phyloP scores from a whole-genome alignment of 805 yeast genomes.

The Metschnikowia cerradonensis region DNA sequence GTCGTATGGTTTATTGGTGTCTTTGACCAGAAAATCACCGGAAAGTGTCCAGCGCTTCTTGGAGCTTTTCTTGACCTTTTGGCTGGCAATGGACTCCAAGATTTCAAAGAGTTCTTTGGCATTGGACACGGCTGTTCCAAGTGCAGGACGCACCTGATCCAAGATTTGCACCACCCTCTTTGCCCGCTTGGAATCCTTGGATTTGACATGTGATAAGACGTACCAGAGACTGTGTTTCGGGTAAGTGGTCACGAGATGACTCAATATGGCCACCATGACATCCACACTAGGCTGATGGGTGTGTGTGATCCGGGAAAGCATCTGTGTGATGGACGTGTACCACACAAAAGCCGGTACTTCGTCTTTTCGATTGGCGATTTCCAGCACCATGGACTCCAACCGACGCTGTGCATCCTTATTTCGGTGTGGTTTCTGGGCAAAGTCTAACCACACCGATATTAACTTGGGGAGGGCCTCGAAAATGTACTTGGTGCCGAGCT shows the following conservation, averaged over 20 bases:
- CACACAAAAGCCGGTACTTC: slow-evolving; percentile 54
- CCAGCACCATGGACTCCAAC: slow-evolving; percentile 46
- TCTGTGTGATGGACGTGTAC: slow-evolving; percentile 83
- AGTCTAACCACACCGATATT: slow-evolving; percentile 89
- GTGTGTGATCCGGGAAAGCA: slow-evolving; percentile 75
- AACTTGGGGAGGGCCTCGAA: slow-evolving; percentile 86
- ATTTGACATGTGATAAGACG: slow-evolving; percentile 64
- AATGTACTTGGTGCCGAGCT: slow-evolving; percentile 59
- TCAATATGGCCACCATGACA: slow-evolving; percentile 54
- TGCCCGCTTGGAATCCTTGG: slow-evolving; percentile 37
- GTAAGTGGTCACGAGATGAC: slow-evolving; percentile 55
- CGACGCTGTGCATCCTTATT: slow-evolving; percentile 30
- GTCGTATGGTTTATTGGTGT: slow-evolving; percentile 27
- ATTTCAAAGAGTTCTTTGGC: slow-evolving; percentile 39
- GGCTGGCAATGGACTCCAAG: slow-evolving; percentile 41
- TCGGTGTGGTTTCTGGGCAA: slow-evolving; percentile 35
- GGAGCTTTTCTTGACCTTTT: slow-evolving; percentile 33
- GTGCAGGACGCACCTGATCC: slow-evolving; percentile 12
- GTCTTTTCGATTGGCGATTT: slow-evolving; percentile 41
- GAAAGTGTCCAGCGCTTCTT: slow-evolving; percentile 33
- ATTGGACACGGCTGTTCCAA: slow-evolving; percentile 17
- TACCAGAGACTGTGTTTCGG: slow-evolving; percentile 89
- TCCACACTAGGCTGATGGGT: slow-evolving; percentile 52
- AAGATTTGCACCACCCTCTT: slow-evolving; percentile 26
- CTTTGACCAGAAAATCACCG: slow-evolving; percentile 38